phyloP scores from a whole-genome alignment of 2,329 filamentous ascomycete genomes.

The Apiospora aurea region DNA sequence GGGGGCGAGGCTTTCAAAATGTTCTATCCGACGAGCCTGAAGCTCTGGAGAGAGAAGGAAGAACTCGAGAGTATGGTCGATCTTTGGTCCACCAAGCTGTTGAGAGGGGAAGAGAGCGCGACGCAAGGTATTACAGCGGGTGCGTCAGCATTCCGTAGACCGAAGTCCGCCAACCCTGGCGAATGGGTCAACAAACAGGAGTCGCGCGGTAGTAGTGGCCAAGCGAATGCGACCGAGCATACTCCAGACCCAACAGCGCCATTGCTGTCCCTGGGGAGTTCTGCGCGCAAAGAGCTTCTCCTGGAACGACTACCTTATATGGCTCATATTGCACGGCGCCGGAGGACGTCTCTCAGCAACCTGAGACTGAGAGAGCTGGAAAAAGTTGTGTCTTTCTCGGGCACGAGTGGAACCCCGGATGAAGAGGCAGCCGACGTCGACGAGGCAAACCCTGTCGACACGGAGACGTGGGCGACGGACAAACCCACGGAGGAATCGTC shows the following conservation, averaged over 20 bases:
- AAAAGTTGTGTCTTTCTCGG: constrained; percentile 72
- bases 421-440: constrained; percentile 46
- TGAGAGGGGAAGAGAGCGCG: constrained; percentile 58
- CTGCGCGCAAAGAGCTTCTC: constrained; percentile 75
- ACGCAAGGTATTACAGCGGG: constrained; percentile 51
- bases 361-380: constrained; percentile 49
- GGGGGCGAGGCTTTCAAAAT: constrained; percentile 78
- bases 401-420: constrained; percentile 52
- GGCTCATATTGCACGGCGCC: constrained; percentile 65
- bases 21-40: constrained; percentile 88
- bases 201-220: constrained; percentile 31
- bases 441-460: constrained; percentile 47
- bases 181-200: constrained; percentile 34
- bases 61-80: constrained; percentile 80
- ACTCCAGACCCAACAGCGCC: constrained; percentile 40
- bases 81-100: constrained; percentile 68
- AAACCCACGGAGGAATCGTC: constrained; percentile 61
- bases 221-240: constrained; percentile 37
- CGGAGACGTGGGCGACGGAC: constrained; percentile 68
- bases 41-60: constrained; percentile 83
- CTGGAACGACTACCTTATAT: constrained; percentile 90
- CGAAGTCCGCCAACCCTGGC: constrained; percentile 42
- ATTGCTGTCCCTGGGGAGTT: constrained; percentile 66
- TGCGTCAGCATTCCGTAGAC: constrained; percentile 57
- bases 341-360: constrained; percentile 29